These are phyloP conservation scores for Rhizophagus prolifer DNA, from an alignment of 192 early-diverging fungal genomes.

Conservation along the genomic window DNA sequence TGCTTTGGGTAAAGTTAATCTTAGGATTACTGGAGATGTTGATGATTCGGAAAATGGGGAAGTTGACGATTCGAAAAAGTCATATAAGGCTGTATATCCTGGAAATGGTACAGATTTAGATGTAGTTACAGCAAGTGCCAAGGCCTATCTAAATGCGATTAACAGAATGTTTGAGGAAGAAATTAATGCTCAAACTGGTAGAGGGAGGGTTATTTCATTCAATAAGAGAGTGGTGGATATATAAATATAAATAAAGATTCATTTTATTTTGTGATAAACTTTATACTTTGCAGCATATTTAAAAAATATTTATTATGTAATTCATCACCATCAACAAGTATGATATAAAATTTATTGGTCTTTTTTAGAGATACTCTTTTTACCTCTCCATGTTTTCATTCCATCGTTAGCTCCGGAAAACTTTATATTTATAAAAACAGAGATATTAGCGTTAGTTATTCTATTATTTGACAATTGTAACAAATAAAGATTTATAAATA, in stretches of 20 bases:
- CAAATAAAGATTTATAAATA: constrained; percentile 13
- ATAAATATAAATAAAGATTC: constrained; percentile 16
- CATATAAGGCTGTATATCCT: constrained; percentile 56
- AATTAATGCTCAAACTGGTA: constrained; percentile 18
- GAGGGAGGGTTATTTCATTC: constrained; percentile 16
- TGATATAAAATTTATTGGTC: neutral
- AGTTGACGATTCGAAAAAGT: constrained; percentile 10
- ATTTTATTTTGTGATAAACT: too few relatives aligned
- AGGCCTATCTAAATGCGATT: constrained; percentile 86
- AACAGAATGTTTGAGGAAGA: constrained; percentile 60
- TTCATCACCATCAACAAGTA: too few relatives aligned
- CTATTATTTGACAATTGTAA: neutral
- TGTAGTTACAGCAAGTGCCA: constrained; percentile 83
- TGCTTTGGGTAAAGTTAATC: constrained; percentile 81
- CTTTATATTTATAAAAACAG: neutral
- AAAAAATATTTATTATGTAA: too few relatives aligned
- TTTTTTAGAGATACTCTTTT: neutral
- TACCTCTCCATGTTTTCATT: constrained; percentile 27
- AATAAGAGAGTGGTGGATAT: constrained; percentile 31
- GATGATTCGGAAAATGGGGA: constrained; percentile 45
- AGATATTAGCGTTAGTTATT: neutral
- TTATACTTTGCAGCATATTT: too few relatives aligned
- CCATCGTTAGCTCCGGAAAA: neutral
- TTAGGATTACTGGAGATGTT: constrained; percentile 57
- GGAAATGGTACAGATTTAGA: constrained; percentile 84